Evolutionary conservation across 495 filamentous ascomycete genomes (phyloP).

Genomic region (Podospora comata): DNA sequence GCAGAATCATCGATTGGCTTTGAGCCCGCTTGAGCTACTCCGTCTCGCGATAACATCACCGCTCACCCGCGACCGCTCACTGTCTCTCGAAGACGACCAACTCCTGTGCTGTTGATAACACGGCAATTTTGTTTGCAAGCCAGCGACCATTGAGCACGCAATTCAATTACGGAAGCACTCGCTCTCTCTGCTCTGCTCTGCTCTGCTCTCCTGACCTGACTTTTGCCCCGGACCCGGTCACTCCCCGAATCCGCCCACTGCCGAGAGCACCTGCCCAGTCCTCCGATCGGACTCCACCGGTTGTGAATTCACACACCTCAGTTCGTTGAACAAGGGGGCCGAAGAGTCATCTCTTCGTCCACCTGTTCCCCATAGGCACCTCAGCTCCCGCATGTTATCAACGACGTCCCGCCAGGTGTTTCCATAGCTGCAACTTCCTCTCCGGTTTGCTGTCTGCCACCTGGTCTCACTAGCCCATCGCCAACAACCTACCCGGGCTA

Average conservation of each 20-base stretch:
- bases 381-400: constrained; percentile 42
- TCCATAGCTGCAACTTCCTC: constrained; percentile 32
- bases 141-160: neutral
- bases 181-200: neutral
- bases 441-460: constrained; percentile 35
- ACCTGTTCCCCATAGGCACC: constrained; percentile 39
- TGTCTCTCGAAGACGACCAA: constrained; percentile 11
- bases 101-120: neutral
- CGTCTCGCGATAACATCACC: constrained; percentile 1
- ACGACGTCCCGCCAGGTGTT: constrained; percentile 39
- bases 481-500: constrained; percentile 1
- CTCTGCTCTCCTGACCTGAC: constrained; percentile 9
- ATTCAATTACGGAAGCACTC: constrained; percentile 1
- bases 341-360: constrained; percentile 50
- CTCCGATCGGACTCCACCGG: constrained; percentile 27
- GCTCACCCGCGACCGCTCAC: constrained; percentile 1
- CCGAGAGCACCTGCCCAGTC: constrained; percentile 23
- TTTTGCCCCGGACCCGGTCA: constrained; percentile 23
- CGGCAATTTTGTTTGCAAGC: neutral
- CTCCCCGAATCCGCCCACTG: constrained; percentile 13
- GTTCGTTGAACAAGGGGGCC: constrained; percentile 40
- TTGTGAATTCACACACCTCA: constrained; percentile 32
- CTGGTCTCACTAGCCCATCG: constrained; percentile 27
- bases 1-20: constrained; percentile 18
- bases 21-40: constrained; percentile 15